Evolutionary conservation across 2,329 filamentous ascomycete species (phyloP).

Genomic region (Lecanosticta acicola): DNA sequence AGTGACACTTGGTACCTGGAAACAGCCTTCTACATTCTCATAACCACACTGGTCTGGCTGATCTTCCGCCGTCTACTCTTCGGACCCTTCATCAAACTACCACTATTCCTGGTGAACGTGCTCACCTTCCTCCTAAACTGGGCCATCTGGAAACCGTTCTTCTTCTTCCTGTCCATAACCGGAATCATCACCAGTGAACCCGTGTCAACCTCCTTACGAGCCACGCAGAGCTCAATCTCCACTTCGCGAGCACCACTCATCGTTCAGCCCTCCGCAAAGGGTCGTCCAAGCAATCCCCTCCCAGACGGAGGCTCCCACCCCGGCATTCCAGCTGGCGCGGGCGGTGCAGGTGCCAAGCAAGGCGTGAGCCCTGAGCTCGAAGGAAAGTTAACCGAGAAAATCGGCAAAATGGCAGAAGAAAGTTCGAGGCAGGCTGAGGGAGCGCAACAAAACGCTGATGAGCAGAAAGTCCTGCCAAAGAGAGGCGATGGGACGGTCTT

Average conservation of each 20-base stretch:
- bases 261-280: constrained; percentile 42
- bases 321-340: constrained; percentile 45
- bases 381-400: constrained; percentile 34
- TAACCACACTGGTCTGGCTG: constrained; percentile 75
- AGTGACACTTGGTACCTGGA: constrained; percentile 97
- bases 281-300: constrained; percentile 23
- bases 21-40: constrained; percentile 76
- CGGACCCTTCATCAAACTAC: constrained; percentile 80
- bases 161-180: constrained; percentile 52
- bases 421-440: constrained; percentile 20
- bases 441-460: constrained; percentile 7
- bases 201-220: constrained; percentile 6
- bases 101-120: constrained; percentile 36
- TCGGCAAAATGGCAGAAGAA: constrained; percentile 41
- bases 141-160: constrained; percentile 26
- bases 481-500: constrained; percentile 44
- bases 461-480: constrained; percentile 24
- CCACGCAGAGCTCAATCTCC: constrained; percentile 16
- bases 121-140: constrained; percentile 24
- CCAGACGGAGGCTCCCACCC: constrained; percentile 10
- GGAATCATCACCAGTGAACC: constrained; percentile 36
- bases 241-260: constrained; percentile 36
- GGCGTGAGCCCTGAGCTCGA: constrained; percentile 27
- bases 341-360: constrained; percentile 43
- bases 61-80: constrained; percentile 79